Conservation (phyloP, 768 basidiomycete genomes). For the Collybia sordida region DNA sequence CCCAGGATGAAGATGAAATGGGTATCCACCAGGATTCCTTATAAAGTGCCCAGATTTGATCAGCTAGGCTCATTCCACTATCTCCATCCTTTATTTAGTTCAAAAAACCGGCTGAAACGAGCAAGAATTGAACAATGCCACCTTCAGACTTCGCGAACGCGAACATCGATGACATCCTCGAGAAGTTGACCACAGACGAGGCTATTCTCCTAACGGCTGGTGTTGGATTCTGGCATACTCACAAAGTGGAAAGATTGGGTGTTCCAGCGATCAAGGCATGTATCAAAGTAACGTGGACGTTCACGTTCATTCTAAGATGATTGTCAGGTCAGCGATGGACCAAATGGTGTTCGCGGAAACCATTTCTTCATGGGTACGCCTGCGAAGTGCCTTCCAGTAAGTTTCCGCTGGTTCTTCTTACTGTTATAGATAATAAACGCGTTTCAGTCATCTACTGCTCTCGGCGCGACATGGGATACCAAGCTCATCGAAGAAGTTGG, state of each 20-base stretch:
- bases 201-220: slow-evolving; percentile 72
- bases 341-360: slow-evolving; percentile 73
- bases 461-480: slow-evolving; percentile 75
- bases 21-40: neutral
- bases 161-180: slow-evolving; percentile 58
- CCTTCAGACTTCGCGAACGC: slow-evolving; percentile 71
- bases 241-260: slow-evolving; percentile 60
- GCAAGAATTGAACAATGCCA: slow-evolving; percentile 40
- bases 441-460: slow-evolving; percentile 61
- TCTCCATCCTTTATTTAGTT: neutral
- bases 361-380: slow-evolving; percentile 83
- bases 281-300: neutral
- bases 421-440: neutral
- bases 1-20: too few relatives aligned
- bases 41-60: neutral
- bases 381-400: slow-evolving; percentile 72
- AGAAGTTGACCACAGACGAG: slow-evolving; percentile 71
- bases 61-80: neutral
- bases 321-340: slow-evolving; percentile 71
- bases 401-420: slow-evolving; percentile 11
- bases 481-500: slow-evolving; percentile 64
- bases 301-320: neutral
- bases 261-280: slow-evolving; percentile 70
- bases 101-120: neutral
- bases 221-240: slow-evolving; percentile 78